A percentile compares a stretch with the other conserved stretches of the same genome.
These are phyloP conservation scores for Euclidium syriacum DNA, from an alignment of 345 rosid species.

Conservation along the genomic window DNA sequence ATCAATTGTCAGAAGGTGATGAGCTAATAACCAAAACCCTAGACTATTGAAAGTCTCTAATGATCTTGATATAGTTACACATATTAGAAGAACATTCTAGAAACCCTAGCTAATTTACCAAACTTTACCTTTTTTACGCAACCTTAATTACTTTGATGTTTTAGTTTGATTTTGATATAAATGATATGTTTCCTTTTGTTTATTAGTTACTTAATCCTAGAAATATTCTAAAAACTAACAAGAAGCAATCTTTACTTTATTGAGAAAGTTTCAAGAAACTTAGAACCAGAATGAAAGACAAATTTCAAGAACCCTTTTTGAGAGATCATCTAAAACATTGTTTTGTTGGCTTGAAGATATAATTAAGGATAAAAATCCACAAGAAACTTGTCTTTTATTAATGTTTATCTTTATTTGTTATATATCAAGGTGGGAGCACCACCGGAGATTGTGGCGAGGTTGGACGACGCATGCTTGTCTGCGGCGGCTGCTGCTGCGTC, in stretches of 20 bases:
- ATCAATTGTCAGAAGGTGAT: constrained; percentile 92
- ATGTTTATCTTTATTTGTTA: background rate
- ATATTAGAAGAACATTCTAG: constrained; percentile 20
- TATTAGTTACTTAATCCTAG: background rate
- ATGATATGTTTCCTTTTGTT: constrained; percentile 13
- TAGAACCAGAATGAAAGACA: background rate
- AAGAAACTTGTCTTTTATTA: background rate
- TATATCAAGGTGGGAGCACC: constrained; percentile 91
- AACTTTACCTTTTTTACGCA: constrained; percentile 15
- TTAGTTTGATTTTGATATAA: constrained; percentile 26
- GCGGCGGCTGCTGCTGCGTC: constrained; percentile 52
- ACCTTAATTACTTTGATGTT: constrained; percentile 21
- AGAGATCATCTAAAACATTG: background rate
- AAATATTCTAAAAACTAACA: background rate
- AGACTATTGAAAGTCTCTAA: background rate
- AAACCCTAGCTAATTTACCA: constrained; percentile 23
- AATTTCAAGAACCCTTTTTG: background rate
- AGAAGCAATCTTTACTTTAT: background rate
- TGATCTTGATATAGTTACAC: background rate
- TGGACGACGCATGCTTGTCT: constrained; percentile 69
- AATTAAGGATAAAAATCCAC: too few relatives aligned
- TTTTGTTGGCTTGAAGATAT: background rate
- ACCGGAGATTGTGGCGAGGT: constrained; percentile 68
- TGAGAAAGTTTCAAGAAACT: constrained; percentile 1
- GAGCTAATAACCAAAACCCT: background rate